Base-by-base conservation (phyloP, 441 rosid genomes). In the Arabidopsis lyrata region DNA sequence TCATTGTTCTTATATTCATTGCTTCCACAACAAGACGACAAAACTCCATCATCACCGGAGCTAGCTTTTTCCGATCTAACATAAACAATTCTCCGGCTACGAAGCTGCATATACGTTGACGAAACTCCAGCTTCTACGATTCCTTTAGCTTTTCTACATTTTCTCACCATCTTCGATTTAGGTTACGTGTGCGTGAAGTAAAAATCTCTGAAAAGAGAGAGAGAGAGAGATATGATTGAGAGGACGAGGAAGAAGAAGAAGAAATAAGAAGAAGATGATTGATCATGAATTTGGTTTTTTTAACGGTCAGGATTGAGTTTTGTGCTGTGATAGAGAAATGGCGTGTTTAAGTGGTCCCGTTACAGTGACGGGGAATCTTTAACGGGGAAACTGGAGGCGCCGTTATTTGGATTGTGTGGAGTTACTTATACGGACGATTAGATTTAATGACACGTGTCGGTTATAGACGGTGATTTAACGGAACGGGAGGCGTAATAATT, bases 361-460 rank as follows among this genome's bases (percentile, higher is more conserved):
- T 79, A 78, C 76, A 72, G 71, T 60, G 86, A 88, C 83, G 86
- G 89, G 90, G 86, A 81, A 83, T 89, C 80, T 77, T 80, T 64
- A 72, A 88, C 84, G 87, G 87, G 85, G n/a, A 67, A 73, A 70
- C 72, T 70, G 77, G 73, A 47, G 81, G 77, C 78, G 74, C 81
- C 81, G 81, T 78, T 78, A 73, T 73, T 55, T 72, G 47, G 60
- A 55, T 56, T 3, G 34, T 2, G 14, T 55, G 27, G 10, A 1
- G 41, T 31, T 62, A 27, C 34, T 1, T 53, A 6, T 27, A 6
- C 1, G 5, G 2, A 31, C 5, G 8, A 5, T 32, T 5, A 5
- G 5, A 5, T 61, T 20, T 6, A 9, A 2, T 49, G 14, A 20
- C 55, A 49, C 55, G 55, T 49, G 55, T 49, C 31, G 55, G 55